Evolutionary conservation across 2,329 filamentous ascomycete species (phyloP).

Genomic region (Arthroderma sp.): DNA sequence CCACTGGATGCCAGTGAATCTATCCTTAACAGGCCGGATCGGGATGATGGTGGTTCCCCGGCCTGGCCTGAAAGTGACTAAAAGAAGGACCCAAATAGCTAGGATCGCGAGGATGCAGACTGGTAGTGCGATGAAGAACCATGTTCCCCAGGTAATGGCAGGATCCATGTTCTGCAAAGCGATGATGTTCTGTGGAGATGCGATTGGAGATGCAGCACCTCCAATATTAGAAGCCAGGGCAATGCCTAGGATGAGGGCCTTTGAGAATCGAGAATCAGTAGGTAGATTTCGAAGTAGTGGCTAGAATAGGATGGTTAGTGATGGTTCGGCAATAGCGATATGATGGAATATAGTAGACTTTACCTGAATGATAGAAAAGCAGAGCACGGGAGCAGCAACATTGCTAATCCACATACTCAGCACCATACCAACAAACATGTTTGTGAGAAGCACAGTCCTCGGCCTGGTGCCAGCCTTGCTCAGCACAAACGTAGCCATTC

Average conservation of each 20-base stretch:
- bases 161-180: slow-evolving; percentile 92
- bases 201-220: slow-evolving; percentile 91
- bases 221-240: slow-evolving; percentile 91
- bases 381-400: slow-evolving; percentile 89
- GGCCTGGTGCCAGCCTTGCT: slow-evolving; percentile 93
- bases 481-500: slow-evolving; percentile 88
- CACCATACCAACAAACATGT: slow-evolving; percentile 97
- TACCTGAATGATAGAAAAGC: slow-evolving; percentile 93
- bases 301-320: slow-evolving; percentile 31
- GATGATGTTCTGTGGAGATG: slow-evolving; percentile 94
- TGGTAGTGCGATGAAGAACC: slow-evolving; percentile 93
- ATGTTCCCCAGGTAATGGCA: slow-evolving; percentile 80
- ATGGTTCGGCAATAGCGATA: not conserved
- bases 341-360: not conserved
- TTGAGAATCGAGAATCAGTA: slow-evolving; percentile 81
- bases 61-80: slow-evolving; percentile 74
- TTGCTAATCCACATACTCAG: slow-evolving; percentile 99
- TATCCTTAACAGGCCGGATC: slow-evolving; percentile 78
- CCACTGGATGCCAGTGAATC: slow-evolving; percentile 78
- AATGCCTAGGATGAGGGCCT: slow-evolving; percentile 88
- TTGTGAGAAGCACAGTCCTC: slow-evolving; percentile 79
- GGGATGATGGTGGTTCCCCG: slow-evolving; percentile 80
- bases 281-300: slow-evolving; percentile 90
- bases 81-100: slow-evolving; percentile 76
- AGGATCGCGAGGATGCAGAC: slow-evolving; percentile 82